Conservation (phyloP, 139 green algal species). For the Chlamydomonas sphaeroides region DNA sequence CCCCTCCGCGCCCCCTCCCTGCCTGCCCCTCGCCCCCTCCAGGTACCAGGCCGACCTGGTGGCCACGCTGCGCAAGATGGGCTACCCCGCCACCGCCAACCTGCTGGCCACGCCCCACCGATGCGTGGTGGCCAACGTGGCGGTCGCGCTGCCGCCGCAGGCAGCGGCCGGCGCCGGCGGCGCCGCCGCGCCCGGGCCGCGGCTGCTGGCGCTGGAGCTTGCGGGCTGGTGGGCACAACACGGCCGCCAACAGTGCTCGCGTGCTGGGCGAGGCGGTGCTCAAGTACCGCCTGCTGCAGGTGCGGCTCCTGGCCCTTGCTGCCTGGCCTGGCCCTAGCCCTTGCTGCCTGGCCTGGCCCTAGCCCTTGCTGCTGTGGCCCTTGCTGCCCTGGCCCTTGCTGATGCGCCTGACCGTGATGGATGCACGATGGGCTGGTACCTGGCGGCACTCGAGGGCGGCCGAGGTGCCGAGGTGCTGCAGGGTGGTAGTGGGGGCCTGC, state of each 20-base stretch:
- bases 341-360: no score
- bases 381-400: no score
- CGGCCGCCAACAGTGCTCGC: conserved; percentile 52
- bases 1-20: no score
- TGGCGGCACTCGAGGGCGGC: no score
- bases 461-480: no score
- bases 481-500: no score
- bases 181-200: neutral
- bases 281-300: conserved; percentile 65
- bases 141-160: conserved; percentile 10
- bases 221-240: conserved; percentile 59
- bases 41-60: conserved; percentile 38
- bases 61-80: conserved; percentile 29
- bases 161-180: no score
- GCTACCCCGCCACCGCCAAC: neutral
- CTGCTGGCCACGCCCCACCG: conserved; percentile 48
- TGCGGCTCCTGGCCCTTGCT: conserved; percentile 50
- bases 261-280: conserved; percentile 60
- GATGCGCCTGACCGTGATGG: no score
- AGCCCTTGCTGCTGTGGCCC: no score
- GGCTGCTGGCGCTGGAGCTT: conserved; percentile 53
- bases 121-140: conserved; percentile 44
- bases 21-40: neutral
- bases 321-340: no score
- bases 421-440: no score